Evolutionary conservation across 345 rosid genomes (phyloP).

Genomic region (Anastatica hierochuntica): DNA sequence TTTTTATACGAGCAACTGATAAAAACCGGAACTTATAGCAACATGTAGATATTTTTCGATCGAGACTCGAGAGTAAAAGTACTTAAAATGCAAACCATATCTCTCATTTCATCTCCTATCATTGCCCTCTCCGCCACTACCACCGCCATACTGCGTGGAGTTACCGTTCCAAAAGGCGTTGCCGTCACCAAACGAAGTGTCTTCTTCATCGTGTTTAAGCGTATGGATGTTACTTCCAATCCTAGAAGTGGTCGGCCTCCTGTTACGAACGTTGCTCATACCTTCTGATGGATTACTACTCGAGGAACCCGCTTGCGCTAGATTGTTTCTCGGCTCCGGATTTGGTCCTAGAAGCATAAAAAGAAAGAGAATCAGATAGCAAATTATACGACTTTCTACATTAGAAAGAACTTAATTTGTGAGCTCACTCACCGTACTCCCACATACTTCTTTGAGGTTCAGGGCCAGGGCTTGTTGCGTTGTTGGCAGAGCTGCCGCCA

Average conservation of each 20-base stretch:
- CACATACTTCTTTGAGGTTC: slow-evolving; percentile 36
- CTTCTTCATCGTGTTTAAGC: slow-evolving; percentile 60
- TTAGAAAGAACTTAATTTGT: background rate
- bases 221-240: slow-evolving; percentile 75
- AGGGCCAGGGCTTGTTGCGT: slow-evolving; percentile 36
- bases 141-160: slow-evolving; percentile 67
- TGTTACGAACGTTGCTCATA: slow-evolving; percentile 30
- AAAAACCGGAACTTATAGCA: too few species aligned
- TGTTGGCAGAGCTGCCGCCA: slow-evolving; percentile 32
- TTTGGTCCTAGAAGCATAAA: slow-evolving; percentile 36
- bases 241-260: slow-evolving; percentile 37
- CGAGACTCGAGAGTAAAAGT: too few species aligned
- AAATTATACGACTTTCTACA: background rate
- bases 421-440: slow-evolving; percentile 41
- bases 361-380: background rate
- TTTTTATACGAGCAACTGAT: too few species aligned
- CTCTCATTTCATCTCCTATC: slow-evolving; percentile 17
- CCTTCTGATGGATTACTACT: slow-evolving; percentile 22
- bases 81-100: too few species aligned
- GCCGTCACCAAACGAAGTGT: slow-evolving; percentile 41
- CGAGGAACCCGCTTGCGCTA: slow-evolving; percentile 24
- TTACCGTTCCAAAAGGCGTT: slow-evolving; percentile 90
- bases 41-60: too few species aligned
- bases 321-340: slow-evolving; percentile 29
- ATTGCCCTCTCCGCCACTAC: slow-evolving; percentile 27